Evolutionary conservation across 164 flowering plant genomes (phyloP), one percentile per base, ranked within the genome.

Genomic region (Umbilicus rupestris): DNA sequence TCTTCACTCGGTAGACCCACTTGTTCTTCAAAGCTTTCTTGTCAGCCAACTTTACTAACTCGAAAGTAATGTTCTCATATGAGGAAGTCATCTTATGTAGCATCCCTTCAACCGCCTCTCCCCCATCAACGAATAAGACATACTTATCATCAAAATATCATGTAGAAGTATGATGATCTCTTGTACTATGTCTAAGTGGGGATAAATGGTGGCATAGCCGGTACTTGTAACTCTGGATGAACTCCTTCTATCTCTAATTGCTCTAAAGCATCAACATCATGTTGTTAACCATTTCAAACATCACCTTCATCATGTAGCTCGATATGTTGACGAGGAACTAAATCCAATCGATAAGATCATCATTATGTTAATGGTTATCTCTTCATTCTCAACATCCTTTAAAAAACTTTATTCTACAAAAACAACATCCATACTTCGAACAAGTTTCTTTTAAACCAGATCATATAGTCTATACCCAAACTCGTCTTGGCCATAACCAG

Each of bases 401-500:
- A 55, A 6, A 6, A 22, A 2, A 3, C 19, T 3, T 2, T 55
- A 8, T 55, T 55, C 60, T 2, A 2, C 8, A 16, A 55, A 55
- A 2, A n/a, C 26, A 1, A 55, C 60, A 55, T 55, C 60, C 3
- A 4, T 3, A 22, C 26, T 55, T n/a, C 60, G 8, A 14, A 55
- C 17, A 8, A 55, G 30, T 39, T 64, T 64, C 45, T 19, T 64
- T 16, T 64, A 5, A 7, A 39, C 24, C 11, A 46, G 28, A 39
- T 64, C 66, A 12, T 26, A 64, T 4, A 39, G 15, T 28, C 52
- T 44, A 17, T 44, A 64, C 30, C 67, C 52, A 42, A 64, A 44
- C 17, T 41, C 52, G 7, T 64, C 52, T 10, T 64, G 31, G 4
- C 50, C 67, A 44, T 64, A 44, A 2, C 31, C 52, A 5, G 11